Conservation (phyloP, 257 asterid genomes). For the Anisodus acutangulus region DNA sequence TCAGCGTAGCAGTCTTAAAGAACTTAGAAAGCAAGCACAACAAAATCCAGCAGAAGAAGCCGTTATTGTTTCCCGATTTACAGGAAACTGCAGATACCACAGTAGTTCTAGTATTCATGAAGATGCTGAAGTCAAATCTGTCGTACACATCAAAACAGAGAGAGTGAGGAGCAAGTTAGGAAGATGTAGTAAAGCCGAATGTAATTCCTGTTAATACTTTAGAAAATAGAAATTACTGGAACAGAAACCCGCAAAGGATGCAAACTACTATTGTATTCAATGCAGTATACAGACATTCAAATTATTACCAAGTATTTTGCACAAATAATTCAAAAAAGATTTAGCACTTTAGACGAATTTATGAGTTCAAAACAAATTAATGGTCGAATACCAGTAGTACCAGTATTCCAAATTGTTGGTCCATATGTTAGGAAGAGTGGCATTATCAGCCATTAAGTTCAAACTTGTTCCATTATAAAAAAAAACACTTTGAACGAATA, state of each 20-base stretch:
- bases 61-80: conserved; percentile 62
- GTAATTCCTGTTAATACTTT: not conserved
- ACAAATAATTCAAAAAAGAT: not conserved
- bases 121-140: conserved; percentile 31
- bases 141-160: not conserved
- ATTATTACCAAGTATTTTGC: conserved; percentile 6
- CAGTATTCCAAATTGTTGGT: conserved; percentile 15
- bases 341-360: not conserved
- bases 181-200: not conserved
- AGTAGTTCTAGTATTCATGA: conserved; percentile 38
- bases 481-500: not conserved
- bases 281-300: not conserved
- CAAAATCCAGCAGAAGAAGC: conserved; percentile 61
- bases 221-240: conserved; percentile 20
- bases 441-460: conserved; percentile 1
- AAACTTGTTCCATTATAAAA: not conserved
- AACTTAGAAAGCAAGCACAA: conserved; percentile 48
- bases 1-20: conserved; percentile 40
- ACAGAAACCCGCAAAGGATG: conserved; percentile 10
- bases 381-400: not conserved
- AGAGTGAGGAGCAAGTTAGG: not conserved
- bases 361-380: not conserved
- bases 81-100: conserved; percentile 46
- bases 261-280: not conserved
- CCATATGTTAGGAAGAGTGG: not conserved